Evolutionary conservation across 75 land plant genomes (phyloP).

Genomic region (Selaginella tamariscina): DNA sequence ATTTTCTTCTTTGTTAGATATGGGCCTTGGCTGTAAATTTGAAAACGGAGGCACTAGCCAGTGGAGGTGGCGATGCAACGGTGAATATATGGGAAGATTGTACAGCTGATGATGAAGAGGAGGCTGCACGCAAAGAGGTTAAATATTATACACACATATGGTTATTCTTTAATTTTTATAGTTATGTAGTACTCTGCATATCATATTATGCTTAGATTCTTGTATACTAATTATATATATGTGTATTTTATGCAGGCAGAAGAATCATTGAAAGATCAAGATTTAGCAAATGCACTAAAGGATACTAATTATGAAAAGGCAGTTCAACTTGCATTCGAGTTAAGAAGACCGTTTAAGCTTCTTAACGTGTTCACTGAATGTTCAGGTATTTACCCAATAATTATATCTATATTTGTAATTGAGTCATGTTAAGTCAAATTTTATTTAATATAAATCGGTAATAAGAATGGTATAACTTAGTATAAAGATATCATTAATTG

Average conservation of each 20-base stretch:
- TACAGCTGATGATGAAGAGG: conserved; percentile 72
- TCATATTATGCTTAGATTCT: conserved; percentile 3
- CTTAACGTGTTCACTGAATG: conserved; percentile 55
- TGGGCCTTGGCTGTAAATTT: conserved; percentile 87
- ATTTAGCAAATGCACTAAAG: conserved; percentile 76
- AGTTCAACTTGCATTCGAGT: conserved; percentile 76
- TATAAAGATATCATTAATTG: no score
- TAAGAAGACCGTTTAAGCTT: conserved; percentile 71
- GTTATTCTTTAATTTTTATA: neutral
- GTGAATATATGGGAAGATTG: conserved; percentile 83
- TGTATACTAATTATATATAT: neutral
- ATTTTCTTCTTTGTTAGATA: conserved; percentile 30
- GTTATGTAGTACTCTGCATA: neutral
- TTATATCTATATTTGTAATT: no score
- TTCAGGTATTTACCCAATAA: conserved; percentile 43
- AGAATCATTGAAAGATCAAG: conserved; percentile 67
- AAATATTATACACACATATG: neutral
- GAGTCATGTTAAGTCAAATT: neutral
- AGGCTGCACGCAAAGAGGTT: conserved; percentile 72
- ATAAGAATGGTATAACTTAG: no score
- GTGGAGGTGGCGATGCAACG: conserved; percentile 72
- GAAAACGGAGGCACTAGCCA: conserved; percentile 66
- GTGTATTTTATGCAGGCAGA: conserved; percentile 48
- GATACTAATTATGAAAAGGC: conserved; percentile 81
- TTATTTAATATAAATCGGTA: no score